Conservation (phyloP, 2,329 filamentous ascomycete species). For the Fusarium annulatum region DNA sequence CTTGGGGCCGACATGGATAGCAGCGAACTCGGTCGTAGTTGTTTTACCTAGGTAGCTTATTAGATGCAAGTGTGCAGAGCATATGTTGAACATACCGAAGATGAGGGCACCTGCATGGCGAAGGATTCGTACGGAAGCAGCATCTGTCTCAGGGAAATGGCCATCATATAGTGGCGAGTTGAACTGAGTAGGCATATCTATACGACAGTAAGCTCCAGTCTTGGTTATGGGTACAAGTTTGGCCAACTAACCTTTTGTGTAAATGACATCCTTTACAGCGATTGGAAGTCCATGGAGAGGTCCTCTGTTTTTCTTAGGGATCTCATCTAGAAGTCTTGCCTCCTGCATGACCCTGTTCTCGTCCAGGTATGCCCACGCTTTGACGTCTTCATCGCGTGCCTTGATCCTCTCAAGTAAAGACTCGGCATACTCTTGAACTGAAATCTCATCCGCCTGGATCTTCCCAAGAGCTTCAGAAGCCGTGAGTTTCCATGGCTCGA, state of each 20-base stretch:
- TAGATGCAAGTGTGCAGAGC: background rate
- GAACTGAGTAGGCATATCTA: constrained; percentile 67
- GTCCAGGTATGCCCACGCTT: constrained; percentile 64
- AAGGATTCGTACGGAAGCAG: constrained; percentile 62
- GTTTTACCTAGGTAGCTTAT: constrained; percentile 36
- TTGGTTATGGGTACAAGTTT: background rate
- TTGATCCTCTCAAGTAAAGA: constrained; percentile 60
- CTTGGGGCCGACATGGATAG: constrained; percentile 62
- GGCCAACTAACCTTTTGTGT: constrained; percentile 59
- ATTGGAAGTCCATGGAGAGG: constrained; percentile 68
- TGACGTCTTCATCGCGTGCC: constrained; percentile 56
- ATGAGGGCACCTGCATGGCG: constrained; percentile 67
- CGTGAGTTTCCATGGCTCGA: constrained; percentile 47
- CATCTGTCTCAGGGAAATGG: constrained; percentile 60
- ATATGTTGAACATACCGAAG: constrained; percentile 46
- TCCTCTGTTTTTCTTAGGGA: constrained; percentile 61
- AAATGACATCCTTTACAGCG: constrained; percentile 70
- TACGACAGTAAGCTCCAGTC: background rate
- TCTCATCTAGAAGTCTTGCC: constrained; percentile 61
- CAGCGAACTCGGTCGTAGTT: constrained; percentile 73
- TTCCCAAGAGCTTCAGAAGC: constrained; percentile 56
- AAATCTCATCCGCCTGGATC: constrained; percentile 56
- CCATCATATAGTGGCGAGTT: constrained; percentile 66
- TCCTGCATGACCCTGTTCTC: constrained; percentile 58
- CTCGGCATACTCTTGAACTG: constrained; percentile 61